These are phyloP conservation scores for Dryadomyces quercivorus DNA, from an alignment of 2,329 filamentous ascomycete species.

Conservation along the genomic window DNA sequence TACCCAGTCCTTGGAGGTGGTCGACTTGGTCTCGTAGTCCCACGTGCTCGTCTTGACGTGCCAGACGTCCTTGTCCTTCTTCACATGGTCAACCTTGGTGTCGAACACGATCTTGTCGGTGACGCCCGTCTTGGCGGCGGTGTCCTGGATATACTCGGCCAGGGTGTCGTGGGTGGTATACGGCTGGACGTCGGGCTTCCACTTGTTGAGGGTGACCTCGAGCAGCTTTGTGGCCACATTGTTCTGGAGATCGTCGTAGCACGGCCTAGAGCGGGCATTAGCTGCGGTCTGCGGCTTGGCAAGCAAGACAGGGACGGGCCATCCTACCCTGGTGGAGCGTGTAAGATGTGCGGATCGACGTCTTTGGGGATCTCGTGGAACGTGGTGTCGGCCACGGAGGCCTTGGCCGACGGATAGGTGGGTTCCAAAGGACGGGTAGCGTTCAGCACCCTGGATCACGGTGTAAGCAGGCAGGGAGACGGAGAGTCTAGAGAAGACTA, in stretches of 20 bases:
- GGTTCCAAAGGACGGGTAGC: constrained; percentile 17
- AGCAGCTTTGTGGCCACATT: constrained; percentile 57
- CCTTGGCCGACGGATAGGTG: constrained; percentile 20
- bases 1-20: background rate
- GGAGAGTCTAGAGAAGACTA: no score
- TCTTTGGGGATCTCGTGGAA: constrained; percentile 24
- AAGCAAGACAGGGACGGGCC: background rate
- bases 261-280: constrained; percentile 24
- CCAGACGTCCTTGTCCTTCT: constrained; percentile 24
- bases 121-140: constrained; percentile 37
- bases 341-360: constrained; percentile 24
- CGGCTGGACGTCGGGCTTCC: constrained; percentile 47
- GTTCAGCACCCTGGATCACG: constrained; percentile 16
- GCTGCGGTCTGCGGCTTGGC: background rate
- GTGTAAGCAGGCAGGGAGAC: background rate
- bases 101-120: constrained; percentile 38
- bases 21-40: background rate
- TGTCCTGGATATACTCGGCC: constrained; percentile 48
- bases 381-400: constrained; percentile 17
- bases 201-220: constrained; percentile 30
- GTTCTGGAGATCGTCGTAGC: constrained; percentile 50
- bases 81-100: constrained; percentile 41
- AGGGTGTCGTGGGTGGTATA: constrained; percentile 45
- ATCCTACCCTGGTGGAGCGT: constrained; percentile 3
- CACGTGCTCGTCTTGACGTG: constrained; percentile 2